Conservation (phyloP, 805 yeast genomes). For the Candida incommunis region DNA sequence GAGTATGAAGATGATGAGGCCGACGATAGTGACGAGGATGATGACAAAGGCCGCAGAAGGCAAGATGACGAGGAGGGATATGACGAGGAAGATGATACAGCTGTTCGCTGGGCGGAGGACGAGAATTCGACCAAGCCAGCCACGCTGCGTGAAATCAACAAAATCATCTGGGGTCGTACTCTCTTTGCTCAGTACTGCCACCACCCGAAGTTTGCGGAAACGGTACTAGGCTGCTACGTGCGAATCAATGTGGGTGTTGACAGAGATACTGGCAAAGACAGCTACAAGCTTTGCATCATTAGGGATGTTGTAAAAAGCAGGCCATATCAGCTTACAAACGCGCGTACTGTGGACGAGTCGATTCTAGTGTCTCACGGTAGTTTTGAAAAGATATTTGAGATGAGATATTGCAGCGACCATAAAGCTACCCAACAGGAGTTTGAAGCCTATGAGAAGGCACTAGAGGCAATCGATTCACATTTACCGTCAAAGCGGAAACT, state of each 20-base stretch:
- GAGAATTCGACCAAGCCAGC: conserved; percentile 28
- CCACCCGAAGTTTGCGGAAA: conserved; percentile 65
- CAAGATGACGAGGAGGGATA: conserved; percentile 27
- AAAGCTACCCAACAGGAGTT: conserved; percentile 60
- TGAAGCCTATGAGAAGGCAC: conserved; percentile 47
- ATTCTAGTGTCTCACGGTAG: conserved; percentile 73
- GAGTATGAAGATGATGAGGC: conserved; percentile 14
- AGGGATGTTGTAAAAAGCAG: conserved; percentile 39
- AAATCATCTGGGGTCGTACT: conserved; percentile 63
- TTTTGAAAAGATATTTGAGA: conserved; percentile 58
- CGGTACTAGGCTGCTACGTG: conserved; percentile 62
- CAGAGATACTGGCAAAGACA: conserved; percentile 42
- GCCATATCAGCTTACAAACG: conserved; percentile 35
- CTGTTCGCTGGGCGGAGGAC: conserved; percentile 36
- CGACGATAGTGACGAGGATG: conserved; percentile 31
- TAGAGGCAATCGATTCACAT: conserved; percentile 39
- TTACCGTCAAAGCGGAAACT: conserved; percentile 54
- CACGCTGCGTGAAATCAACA: conserved; percentile 51
- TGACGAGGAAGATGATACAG: conserved; percentile 29
- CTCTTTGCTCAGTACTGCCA: conserved; percentile 62
- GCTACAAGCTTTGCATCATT: conserved; percentile 74
- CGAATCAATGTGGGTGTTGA: conserved; percentile 70
- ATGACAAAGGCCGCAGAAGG: conserved; percentile 10
- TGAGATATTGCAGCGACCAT: conserved; percentile 69
- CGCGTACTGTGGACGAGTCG: conserved; percentile 38